phyloP scores from a whole-genome alignment of 2,329 filamentous ascomycete species.

The Fusarium dimerum region DNA sequence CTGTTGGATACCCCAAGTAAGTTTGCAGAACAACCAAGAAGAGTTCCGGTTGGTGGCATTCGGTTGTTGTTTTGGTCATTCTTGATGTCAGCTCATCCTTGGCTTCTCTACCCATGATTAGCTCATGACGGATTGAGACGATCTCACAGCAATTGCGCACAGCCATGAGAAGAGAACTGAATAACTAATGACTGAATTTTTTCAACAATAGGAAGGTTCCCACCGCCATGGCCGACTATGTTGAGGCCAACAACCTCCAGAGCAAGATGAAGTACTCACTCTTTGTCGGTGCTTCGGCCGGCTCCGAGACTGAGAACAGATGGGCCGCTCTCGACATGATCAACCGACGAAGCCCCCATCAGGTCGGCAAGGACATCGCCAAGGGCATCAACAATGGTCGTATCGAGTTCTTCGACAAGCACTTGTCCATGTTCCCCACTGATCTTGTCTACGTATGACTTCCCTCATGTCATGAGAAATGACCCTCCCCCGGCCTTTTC shows the following conservation, averaged over 20 bases:
- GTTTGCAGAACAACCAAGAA: constrained; percentile 7
- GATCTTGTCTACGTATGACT: constrained; percentile 74
- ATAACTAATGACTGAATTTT: constrained; percentile 12
- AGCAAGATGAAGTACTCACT: constrained; percentile 83
- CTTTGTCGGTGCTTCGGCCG: constrained; percentile 87
- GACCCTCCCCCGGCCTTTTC: constrained; percentile 12
- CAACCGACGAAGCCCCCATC: constrained; percentile 78
- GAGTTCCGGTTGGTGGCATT: background rate
- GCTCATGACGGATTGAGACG: background rate
- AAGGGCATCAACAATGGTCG: constrained; percentile 87
- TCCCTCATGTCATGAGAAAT: constrained; percentile 9
- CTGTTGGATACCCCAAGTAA: constrained; percentile 82
- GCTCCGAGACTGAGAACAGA: constrained; percentile 86
- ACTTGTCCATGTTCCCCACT: constrained; percentile 87
- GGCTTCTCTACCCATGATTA: constrained; percentile 14
- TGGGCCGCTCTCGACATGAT: constrained; percentile 94
- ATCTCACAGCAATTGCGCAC: constrained; percentile 18
- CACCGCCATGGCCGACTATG: constrained; percentile 81
- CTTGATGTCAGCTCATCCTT: constrained; percentile 1
- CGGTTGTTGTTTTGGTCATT: background rate
- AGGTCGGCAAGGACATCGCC: constrained; percentile 86
- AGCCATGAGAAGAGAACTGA: constrained; percentile 1
- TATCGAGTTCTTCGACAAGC: constrained; percentile 93
- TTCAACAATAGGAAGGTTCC: constrained; percentile 69
- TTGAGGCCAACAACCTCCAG: constrained; percentile 82